Conservation (phyloP, 176 grass and related monocot species). For the Aegilops bicornis region DNA sequence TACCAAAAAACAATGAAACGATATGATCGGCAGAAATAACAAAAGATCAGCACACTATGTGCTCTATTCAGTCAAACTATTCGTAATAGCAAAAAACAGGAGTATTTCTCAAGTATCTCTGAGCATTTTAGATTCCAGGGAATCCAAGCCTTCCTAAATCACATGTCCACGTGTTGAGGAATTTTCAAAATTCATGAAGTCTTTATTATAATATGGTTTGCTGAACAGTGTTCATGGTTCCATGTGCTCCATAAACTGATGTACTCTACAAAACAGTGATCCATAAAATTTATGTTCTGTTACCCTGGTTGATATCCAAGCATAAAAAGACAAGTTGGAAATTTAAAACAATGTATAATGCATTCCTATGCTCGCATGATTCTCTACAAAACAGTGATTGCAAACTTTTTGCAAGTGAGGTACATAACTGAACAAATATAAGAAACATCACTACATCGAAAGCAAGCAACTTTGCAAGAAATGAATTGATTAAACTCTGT, state of each 20-base stretch:
- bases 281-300: neutral
- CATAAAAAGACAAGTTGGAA: neutral
- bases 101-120: neutral
- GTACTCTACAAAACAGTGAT: too few species aligned
- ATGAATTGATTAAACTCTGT: neutral
- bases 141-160: neutral
- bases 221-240: neutral
- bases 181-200: neutral
- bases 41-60: neutral
- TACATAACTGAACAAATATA: neutral
- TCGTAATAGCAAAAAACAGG: neutral
- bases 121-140: neutral
- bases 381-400: conserved; percentile 2
- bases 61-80: conserved; percentile 7
- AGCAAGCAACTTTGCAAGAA: neutral
- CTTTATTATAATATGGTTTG: neutral
- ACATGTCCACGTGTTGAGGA: neutral
- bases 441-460: neutral
- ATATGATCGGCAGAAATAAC: neutral
- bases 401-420: neutral
- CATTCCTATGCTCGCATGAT: neutral
- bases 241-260: neutral
- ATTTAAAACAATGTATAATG: neutral
- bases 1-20: neutral
- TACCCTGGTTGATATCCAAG: neutral